Conservation (phyloP, 1,284 basidiomycete genomes). For the Cutaneotrichosporon spelunceum region DNA sequence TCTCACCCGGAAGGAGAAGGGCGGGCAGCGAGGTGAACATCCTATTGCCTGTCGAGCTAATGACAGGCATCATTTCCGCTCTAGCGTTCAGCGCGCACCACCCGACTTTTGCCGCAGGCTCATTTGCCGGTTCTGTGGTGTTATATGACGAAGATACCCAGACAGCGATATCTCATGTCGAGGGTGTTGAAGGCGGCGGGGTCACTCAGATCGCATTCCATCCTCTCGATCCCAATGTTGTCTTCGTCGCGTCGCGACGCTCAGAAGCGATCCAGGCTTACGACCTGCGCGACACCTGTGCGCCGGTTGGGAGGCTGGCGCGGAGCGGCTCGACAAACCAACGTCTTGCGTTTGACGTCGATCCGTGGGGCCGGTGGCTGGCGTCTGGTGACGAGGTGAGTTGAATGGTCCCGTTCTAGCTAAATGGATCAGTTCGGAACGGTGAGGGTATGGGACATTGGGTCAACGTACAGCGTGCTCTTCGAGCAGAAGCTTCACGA, state of each 20-base stretch:
- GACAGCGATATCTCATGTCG: conserved; percentile 62
- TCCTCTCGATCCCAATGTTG: conserved; percentile 63
- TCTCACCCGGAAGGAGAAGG: conserved; percentile 70
- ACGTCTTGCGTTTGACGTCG: conserved; percentile 70
- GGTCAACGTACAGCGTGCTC: conserved; percentile 14
- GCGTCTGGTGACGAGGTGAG: conserved; percentile 67
- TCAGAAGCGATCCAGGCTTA: conserved; percentile 65
- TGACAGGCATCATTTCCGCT: conserved; percentile 73
- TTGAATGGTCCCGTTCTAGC: conserved; percentile 12
- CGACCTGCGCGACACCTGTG: conserved; percentile 66
- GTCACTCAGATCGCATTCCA: conserved; percentile 83
- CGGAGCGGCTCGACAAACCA: conserved; percentile 64
- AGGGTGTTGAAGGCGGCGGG: conserved; percentile 59
- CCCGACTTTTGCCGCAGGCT: conserved; percentile 68
- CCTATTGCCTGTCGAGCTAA: neutral
- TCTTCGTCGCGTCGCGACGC: conserved; percentile 75
- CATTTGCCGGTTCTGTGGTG: conserved; percentile 62
- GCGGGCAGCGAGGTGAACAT: conserved; percentile 72
- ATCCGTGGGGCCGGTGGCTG: conserved; percentile 66
- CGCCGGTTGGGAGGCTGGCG: conserved; percentile 26
- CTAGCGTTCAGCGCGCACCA: conserved; percentile 69
- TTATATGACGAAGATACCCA: conserved; percentile 65
- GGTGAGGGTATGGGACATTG: conserved; percentile 43
- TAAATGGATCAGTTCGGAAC: conserved; percentile 31
- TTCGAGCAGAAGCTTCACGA: conserved; percentile 20